Conservation (phyloP, 805 yeast species). For the Tetrapisispora namnaoensis region DNA sequence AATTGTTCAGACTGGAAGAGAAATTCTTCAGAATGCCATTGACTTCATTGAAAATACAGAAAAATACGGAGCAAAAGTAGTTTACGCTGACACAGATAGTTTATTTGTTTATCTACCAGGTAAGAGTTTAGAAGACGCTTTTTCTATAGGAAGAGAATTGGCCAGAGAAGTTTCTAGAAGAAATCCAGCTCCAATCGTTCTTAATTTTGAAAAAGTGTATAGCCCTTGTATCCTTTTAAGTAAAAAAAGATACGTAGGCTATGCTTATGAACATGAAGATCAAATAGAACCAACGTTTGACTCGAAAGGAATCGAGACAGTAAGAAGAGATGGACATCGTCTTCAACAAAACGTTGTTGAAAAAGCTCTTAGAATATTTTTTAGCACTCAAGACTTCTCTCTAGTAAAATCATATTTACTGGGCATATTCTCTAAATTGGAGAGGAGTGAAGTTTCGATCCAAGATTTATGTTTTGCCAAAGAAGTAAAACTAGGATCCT, state of each 20-base stretch:
- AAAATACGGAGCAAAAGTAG: slow-evolving; percentile 81
- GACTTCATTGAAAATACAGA: slow-evolving; percentile 48
- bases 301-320: slow-evolving; percentile 95
- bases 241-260: slow-evolving; percentile 89
- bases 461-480: slow-evolving; percentile 88
- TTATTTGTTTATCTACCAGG: slow-evolving; percentile 88
- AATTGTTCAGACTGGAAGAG: slow-evolving; percentile 85
- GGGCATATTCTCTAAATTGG: slow-evolving; percentile 56
- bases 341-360: slow-evolving; percentile 82
- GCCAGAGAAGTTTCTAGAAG: slow-evolving; percentile 50
- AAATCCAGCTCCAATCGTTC: slow-evolving; percentile 71
- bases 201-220: slow-evolving; percentile 89
- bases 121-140: slow-evolving; percentile 64
- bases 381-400: slow-evolving; percentile 65
- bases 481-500: slow-evolving; percentile 77
- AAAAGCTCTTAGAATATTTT: slow-evolving; percentile 53
- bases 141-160: slow-evolving; percentile 60
- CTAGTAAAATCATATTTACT: slow-evolving; percentile 55
- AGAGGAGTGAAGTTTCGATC: slow-evolving; percentile 51
- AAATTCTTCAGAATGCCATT: slow-evolving; percentile 65
- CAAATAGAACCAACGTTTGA: slow-evolving; percentile 64
- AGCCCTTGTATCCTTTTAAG: slow-evolving; percentile 74
- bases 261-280: slow-evolving; percentile 50
- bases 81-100: slow-evolving; percentile 95
- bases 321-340: slow-evolving; percentile 88